These are phyloP conservation scores for Akanthomyces muscarius DNA, from an alignment of 2,329 filamentous ascomycete species.

Conservation along the genomic window DNA sequence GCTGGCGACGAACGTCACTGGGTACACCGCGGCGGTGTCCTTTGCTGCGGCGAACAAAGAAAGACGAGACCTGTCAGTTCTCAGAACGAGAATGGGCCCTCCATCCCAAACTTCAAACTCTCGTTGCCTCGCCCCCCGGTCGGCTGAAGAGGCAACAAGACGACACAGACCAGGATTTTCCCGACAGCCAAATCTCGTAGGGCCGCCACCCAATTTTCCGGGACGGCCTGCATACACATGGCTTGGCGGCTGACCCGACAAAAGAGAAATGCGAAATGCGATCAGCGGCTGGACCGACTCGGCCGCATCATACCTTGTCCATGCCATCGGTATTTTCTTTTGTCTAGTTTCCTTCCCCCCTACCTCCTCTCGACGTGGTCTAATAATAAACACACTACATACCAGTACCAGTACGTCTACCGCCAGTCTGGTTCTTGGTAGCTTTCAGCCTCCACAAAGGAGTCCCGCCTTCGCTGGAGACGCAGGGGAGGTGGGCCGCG, in stretches of 20 bases:
- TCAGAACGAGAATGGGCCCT: no score
- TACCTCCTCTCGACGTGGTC: not conserved
- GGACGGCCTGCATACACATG: not conserved
- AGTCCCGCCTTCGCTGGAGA: not conserved
- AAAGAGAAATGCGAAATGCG: not conserved
- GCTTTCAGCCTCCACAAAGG: not conserved
- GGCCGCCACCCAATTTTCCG: slow-evolving; percentile 11
- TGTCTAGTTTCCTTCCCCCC: not conserved
- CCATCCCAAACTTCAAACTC: no score
- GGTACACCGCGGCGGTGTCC: no score
- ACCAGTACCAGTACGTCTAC: not conserved
- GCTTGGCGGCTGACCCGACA: not conserved
- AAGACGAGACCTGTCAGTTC: no score
- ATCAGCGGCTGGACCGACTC: not conserved
- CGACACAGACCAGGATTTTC: not conserved
- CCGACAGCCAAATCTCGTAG: not conserved
- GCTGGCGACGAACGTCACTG: no score
- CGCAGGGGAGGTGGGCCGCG: not conserved
- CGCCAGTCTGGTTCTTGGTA: not conserved
- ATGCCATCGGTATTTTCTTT: not conserved
- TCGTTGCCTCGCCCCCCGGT: no score
- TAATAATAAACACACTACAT: not conserved
- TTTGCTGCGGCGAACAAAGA: no score
- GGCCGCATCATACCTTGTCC: not conserved
- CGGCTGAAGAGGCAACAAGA: not conserved